phyloP scores from a whole-genome alignment of 352 stramenopile genomes.

The Phytophthora pistaciae region DNA sequence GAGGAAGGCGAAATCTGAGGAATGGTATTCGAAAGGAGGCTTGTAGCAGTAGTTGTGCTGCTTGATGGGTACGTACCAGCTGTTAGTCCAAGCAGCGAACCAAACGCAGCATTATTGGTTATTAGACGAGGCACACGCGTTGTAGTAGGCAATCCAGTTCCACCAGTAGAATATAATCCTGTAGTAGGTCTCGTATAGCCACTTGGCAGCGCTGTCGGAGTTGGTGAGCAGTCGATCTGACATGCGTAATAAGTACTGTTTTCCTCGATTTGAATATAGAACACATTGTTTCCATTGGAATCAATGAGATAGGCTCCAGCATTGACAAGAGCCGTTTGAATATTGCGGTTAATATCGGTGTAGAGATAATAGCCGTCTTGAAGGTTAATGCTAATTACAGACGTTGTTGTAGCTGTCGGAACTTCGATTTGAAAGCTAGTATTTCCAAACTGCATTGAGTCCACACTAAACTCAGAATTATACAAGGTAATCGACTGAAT shows the following conservation, averaged over 20 bases:
- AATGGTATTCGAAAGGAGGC: not conserved
- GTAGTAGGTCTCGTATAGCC: not conserved
- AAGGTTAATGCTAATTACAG: slow-evolving; percentile 1
- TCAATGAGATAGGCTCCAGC: slow-evolving; percentile 1
- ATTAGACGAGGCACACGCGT: not conserved
- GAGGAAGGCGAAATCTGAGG: not conserved
- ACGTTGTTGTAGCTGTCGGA: slow-evolving; percentile 11
- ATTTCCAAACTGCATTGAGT: slow-evolving; percentile 4
- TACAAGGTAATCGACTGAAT: not conserved
- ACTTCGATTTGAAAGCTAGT: slow-evolving; percentile 18
- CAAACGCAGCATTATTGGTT: not conserved
- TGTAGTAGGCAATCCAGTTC: not conserved
- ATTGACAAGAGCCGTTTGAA: slow-evolving; percentile 14
- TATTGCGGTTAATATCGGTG: slow-evolving; percentile 1
- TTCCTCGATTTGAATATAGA: slow-evolving; percentile 15
- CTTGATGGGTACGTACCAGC: not conserved
- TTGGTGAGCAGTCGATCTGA: not conserved
- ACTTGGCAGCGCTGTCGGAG: not conserved
- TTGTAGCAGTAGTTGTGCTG: not conserved
- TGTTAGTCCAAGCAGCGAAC: not conserved
- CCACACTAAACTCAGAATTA: slow-evolving; percentile 15
- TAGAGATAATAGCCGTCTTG: slow-evolving; percentile 12
- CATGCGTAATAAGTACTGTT: slow-evolving; percentile 19
- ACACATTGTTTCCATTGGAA: slow-evolving; percentile 11
- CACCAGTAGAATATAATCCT: not conserved